A percentile compares a stretch with the other conserved stretches of the same genome.
Evolutionary conservation across 805 yeast genomes (phyloP).

Genomic region (Metschnikowia gelsemii): DNA sequence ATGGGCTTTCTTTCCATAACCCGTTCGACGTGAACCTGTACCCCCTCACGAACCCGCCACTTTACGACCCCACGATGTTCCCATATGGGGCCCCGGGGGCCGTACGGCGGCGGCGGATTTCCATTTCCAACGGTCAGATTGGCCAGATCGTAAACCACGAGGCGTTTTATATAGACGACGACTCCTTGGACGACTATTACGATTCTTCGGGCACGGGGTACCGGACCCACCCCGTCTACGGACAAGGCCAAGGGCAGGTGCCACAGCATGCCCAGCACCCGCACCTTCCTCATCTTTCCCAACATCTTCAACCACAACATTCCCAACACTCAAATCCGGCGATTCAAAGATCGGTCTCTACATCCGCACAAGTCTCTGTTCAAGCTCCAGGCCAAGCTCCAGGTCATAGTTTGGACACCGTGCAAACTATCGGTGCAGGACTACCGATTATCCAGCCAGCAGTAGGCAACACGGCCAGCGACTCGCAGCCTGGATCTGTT

Average conservation of each 20-base stretch:
- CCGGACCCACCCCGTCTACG: background rate
- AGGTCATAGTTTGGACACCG: background rate
- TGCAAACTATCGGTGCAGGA: background rate
- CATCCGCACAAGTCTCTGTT: no score
- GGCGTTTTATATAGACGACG: slow-evolving; percentile 34
- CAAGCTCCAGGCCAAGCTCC: no score
- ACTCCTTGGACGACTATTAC: slow-evolving; percentile 23
- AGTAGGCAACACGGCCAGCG: slow-evolving; percentile 9
- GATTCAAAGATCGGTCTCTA: no score
- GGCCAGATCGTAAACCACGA: slow-evolving; percentile 63
- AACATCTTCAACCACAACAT: no score
- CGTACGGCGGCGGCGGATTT: slow-evolving; percentile 60
- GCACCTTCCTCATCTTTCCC: no score
- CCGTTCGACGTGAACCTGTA: slow-evolving; percentile 41
- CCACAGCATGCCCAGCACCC: no score
- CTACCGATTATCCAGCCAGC: slow-evolving; percentile 7
- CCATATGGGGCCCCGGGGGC: slow-evolving; percentile 35
- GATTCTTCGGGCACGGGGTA: slow-evolving; percentile 1
- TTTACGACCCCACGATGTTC: slow-evolving; percentile 44
- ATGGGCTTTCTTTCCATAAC: slow-evolving; percentile 27
- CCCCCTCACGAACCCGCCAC: slow-evolving; percentile 48
- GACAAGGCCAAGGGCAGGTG: background rate
- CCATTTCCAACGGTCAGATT: slow-evolving; percentile 83
- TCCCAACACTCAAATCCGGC: no score
- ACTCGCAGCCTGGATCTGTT: background rate